These are phyloP conservation scores for Blastobotrys malaysiensis DNA, from an alignment of 1,139 yeast species.

Conservation along the genomic window DNA sequence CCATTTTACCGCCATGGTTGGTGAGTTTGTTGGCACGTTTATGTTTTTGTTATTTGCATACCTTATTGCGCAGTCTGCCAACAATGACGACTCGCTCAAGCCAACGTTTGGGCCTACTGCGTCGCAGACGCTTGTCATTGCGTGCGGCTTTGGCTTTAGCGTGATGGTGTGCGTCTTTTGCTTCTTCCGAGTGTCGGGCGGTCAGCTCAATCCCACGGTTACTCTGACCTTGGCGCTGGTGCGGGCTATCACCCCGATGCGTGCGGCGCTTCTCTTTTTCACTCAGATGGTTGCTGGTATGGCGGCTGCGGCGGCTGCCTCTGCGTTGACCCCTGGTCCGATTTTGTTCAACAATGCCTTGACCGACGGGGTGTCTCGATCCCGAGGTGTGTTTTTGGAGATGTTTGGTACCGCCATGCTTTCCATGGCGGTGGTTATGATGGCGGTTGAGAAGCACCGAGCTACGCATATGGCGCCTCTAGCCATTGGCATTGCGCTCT, in stretches of 20 bases:
- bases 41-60: slow-evolving; percentile 78
- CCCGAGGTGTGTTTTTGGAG: slow-evolving; percentile 78
- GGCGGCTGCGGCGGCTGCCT: slow-evolving; percentile 90
- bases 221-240: slow-evolving; percentile 66
- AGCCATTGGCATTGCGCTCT: slow-evolving; percentile 75
- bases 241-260: slow-evolving; percentile 66
- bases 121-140: slow-evolving; percentile 64
- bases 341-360: slow-evolving; percentile 66
- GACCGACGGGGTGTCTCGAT: slow-evolving; percentile 66
- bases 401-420: slow-evolving; percentile 73
- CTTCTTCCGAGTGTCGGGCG: slow-evolving; percentile 80
- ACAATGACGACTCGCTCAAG: slow-evolving; percentile 33
- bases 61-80: slow-evolving; percentile 68
- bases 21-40: slow-evolving; percentile 83
- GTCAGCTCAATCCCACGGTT: slow-evolving; percentile 88
- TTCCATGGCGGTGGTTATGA: slow-evolving; percentile 70
- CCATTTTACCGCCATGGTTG: slow-evolving; percentile 49
- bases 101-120: slow-evolving; percentile 53
- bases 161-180: slow-evolving; percentile 71
- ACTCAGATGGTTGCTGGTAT: slow-evolving; percentile 80
- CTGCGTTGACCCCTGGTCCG: slow-evolving; percentile 81
- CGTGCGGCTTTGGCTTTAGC: slow-evolving; percentile 84
- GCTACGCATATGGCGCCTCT: slow-evolving; percentile 79
- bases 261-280: slow-evolving; percentile 60
- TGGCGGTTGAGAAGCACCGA: slow-evolving; percentile 79